Percentiles rank a stretch among this genome's conserved stretches.
These are phyloP conservation scores for Malassezia japonica DNA, from an alignment of 1,284 basidiomycete species.

Conservation along the genomic window DNA sequence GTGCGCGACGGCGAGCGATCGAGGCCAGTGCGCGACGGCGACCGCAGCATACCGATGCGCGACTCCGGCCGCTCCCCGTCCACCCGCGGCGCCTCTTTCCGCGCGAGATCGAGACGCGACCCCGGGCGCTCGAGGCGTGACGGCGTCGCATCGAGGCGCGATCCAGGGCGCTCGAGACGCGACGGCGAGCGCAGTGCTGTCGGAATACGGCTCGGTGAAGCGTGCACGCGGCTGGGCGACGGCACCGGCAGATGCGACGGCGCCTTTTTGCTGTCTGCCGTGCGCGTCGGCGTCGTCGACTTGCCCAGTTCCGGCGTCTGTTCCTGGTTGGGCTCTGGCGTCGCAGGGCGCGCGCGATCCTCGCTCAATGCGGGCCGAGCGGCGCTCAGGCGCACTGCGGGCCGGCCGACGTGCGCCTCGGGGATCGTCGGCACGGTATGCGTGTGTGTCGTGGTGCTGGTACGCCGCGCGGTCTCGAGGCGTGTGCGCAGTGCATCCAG, in stretches of 20 bases:
- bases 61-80: too few species aligned
- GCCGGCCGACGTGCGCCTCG: neutral
- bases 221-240: too few species aligned
- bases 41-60: too few species aligned
- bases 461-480: slow-evolving; percentile 10
- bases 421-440: neutral
- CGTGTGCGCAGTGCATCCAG: slow-evolving; percentile 16
- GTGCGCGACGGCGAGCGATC: neutral
- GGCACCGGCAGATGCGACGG: too few species aligned
- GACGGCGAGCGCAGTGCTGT: neutral
- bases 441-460: slow-evolving; percentile 2
- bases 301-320: neutral
- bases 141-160: neutral
- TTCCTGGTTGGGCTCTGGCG: neutral
- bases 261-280: too few species aligned
- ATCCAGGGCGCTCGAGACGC: neutral
- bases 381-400: neutral
- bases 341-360: neutral
- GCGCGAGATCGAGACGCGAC: neutral
- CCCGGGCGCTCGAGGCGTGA: neutral
- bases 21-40: too few species aligned
- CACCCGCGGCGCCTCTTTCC: too few species aligned
- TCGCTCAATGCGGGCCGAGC: neutral
- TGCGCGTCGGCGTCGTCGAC: neutral
- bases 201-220: neutral